phyloP scores from a whole-genome alignment of 208 protist species.

The Entamoeba invadens region DNA sequence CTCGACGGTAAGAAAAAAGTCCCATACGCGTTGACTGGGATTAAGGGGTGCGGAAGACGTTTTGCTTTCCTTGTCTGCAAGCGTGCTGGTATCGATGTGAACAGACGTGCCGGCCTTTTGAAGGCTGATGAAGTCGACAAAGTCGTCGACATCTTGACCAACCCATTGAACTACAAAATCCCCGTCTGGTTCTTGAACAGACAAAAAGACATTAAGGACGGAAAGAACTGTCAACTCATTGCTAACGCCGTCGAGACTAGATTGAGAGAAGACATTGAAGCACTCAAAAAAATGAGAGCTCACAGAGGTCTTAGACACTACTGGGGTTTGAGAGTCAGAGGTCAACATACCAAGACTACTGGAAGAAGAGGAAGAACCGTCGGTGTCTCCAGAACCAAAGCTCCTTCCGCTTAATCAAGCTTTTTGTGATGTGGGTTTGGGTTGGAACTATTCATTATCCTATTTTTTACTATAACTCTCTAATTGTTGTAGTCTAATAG shows the following conservation, averaged over 20 bases:
- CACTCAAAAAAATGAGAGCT: conserved; percentile 89
- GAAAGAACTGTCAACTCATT: conserved; percentile 82
- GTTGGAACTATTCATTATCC: no score
- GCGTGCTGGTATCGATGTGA: conserved; percentile 86
- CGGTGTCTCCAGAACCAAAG: conserved; percentile 49
- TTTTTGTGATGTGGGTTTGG: no score
- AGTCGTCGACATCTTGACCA: conserved; percentile 81
- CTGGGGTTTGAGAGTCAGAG: conserved; percentile 89
- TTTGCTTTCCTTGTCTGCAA: conserved; percentile 92
- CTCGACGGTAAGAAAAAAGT: conserved; percentile 71
- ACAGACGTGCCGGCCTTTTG: conserved; percentile 63
- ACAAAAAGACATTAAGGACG: conserved; percentile 87
- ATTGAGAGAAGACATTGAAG: conserved; percentile 94
- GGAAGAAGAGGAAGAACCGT: conserved; percentile 77
- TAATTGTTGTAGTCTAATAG: no score
- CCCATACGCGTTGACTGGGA: conserved; percentile 18
- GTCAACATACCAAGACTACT: conserved; percentile 99
- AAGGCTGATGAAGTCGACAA: conserved; percentile 75
- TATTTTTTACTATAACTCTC: no score
- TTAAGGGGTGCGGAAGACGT: conserved; percentile 96
- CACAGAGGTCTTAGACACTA: conserved; percentile 94
- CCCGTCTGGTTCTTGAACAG: conserved; percentile 98
- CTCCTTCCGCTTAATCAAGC: no score
- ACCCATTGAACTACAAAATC: conserved; percentile 95
- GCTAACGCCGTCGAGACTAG: conserved; percentile 83